Conservation (phyloP, 1,139 yeast genomes). For the Blastobotrys proliferans region DNA sequence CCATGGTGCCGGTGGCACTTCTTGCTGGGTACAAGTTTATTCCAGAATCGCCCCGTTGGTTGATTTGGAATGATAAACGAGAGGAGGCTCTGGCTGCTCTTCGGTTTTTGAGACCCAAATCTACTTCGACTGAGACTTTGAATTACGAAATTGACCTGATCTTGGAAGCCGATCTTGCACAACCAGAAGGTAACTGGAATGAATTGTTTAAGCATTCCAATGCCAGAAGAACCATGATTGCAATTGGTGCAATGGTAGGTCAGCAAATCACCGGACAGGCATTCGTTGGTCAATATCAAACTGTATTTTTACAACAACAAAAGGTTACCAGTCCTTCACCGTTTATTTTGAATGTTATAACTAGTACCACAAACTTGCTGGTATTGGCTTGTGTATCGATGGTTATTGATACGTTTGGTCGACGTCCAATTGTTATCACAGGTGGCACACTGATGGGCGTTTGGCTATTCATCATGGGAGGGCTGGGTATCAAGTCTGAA, state of each 20-base stretch:
- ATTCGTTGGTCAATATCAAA: conserved; percentile 13
- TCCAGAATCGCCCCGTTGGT: conserved; percentile 21
- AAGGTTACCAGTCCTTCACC: conserved; percentile 13
- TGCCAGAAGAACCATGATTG: conserved; percentile 12
- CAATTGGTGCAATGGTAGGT: conserved; percentile 13
- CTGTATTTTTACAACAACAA: conserved; percentile 16
- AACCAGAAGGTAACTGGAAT: conserved; percentile 7
- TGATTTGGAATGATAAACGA: conserved; percentile 12
- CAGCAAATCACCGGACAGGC: conserved; percentile 16
- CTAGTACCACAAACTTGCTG: conserved; percentile 2
- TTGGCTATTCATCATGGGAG: conserved; percentile 14
- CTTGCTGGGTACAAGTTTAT: conserved; percentile 9
- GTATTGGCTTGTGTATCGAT: background rate
- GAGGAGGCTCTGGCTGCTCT: conserved; percentile 16
- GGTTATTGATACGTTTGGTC: conserved; percentile 14
- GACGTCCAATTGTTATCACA: conserved; percentile 13
- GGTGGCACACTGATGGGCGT: conserved; percentile 15
- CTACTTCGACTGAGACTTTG: background rate
- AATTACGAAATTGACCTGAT: conserved; percentile 14
- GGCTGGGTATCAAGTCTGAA: conserved; percentile 9
- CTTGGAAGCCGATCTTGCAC: conserved; percentile 7
- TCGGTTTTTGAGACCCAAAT: background rate
- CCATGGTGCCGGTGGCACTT: conserved; percentile 12
- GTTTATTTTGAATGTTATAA: conserved; percentile 9
- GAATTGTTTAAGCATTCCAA: conserved; percentile 13